Percentiles rank a stretch among this genome's conserved stretches.
Evolutionary conservation across 169 alveolate species (phyloP).

Genomic region (Plasmodium sp.): DNA sequence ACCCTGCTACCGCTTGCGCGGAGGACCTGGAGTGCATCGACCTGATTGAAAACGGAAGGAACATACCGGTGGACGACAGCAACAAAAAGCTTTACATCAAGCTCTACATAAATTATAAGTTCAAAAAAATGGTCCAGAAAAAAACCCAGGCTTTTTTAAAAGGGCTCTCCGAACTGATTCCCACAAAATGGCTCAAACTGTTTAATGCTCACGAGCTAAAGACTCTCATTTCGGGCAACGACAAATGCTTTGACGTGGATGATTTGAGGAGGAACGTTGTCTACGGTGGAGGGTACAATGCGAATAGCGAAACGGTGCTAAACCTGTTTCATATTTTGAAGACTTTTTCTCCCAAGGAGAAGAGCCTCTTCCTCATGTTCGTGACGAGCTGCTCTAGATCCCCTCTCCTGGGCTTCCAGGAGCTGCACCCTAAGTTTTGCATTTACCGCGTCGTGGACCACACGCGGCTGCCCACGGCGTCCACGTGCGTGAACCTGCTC

Average conservation of each 20-base stretch:
- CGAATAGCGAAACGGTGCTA: slow-evolving; percentile 86
- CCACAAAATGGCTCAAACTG: slow-evolving; percentile 91
- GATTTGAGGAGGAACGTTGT: slow-evolving; percentile 91
- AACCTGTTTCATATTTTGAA: slow-evolving; percentile 95
- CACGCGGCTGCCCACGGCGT: slow-evolving; percentile 95
- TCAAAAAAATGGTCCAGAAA: slow-evolving; percentile 89
- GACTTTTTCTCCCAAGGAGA: slow-evolving; percentile 85
- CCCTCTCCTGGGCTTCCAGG: slow-evolving; percentile 95
- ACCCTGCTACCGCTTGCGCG: no score
- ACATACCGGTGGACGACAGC: slow-evolving; percentile 81
- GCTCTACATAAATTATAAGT: slow-evolving; percentile 90
- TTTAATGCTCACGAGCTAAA: slow-evolving; percentile 95
- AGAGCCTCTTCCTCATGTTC: slow-evolving; percentile 93
- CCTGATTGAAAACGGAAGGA: slow-evolving; percentile 83
- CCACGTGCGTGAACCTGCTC: slow-evolving; percentile 97
- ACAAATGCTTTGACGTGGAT: slow-evolving; percentile 89
- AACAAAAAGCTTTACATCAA: slow-evolving; percentile 91
- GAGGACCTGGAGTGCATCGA: slow-evolving; percentile 66
- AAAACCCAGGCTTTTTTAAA: slow-evolving; percentile 88
- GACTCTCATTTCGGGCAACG: slow-evolving; percentile 94
- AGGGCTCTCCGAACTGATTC: slow-evolving; percentile 94
- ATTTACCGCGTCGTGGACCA: slow-evolving; percentile 91
- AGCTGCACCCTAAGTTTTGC: slow-evolving; percentile 94
- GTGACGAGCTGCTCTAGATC: slow-evolving; percentile 97
- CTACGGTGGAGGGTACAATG: slow-evolving; percentile 93